A percentile compares a stretch with the other conserved stretches of the same genome.
phyloP scores from a whole-genome alignment of 1,284 basidiomycete genomes.

The Farysia itapuensis region DNA sequence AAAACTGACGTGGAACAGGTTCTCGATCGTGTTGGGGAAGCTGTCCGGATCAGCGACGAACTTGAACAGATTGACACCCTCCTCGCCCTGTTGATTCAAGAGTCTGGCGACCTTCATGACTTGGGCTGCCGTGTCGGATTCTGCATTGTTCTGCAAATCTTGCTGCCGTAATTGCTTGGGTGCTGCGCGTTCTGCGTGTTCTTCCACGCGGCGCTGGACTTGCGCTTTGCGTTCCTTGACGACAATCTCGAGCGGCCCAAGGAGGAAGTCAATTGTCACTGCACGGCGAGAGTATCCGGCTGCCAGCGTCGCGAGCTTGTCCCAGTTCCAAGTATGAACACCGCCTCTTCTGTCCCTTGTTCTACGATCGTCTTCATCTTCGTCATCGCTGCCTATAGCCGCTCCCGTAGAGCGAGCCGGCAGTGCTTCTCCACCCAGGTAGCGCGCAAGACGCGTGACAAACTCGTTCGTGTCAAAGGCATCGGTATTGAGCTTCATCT shows the following conservation, averaged over 20 bases:
- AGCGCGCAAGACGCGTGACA: slow-evolving; percentile 32
- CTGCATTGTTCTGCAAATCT: slow-evolving; percentile 42
- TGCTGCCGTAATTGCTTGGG: slow-evolving; percentile 24
- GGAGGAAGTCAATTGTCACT: slow-evolving; percentile 47
- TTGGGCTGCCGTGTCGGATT: slow-evolving; percentile 45
- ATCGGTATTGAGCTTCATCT: slow-evolving; percentile 45
- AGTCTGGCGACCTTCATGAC: slow-evolving; percentile 61
- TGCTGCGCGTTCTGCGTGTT: slow-evolving; percentile 17
- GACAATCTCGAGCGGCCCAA: slow-evolving; percentile 48
- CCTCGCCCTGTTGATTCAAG: slow-evolving; percentile 58
- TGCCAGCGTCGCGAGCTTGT: slow-evolving; percentile 32
- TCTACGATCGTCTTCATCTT: slow-evolving; percentile 4
- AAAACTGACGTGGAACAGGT: slow-evolving; percentile 89
- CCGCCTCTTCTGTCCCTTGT: slow-evolving; percentile 20
- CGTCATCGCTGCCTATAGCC: not conserved
- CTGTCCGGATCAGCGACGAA: slow-evolving; percentile 83
- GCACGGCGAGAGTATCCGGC: slow-evolving; percentile 35
- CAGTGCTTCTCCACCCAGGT: slow-evolving; percentile 35
- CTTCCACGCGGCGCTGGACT: slow-evolving; percentile 3
- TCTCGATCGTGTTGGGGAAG: slow-evolving; percentile 89
- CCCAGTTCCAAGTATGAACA: slow-evolving; percentile 46
- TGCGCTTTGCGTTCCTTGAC: slow-evolving; percentile 25
- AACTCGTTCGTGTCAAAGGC: slow-evolving; percentile 56
- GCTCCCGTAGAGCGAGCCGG: slow-evolving; percentile 1
- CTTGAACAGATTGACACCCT: slow-evolving; percentile 73